Evolutionary conservation across 352 stramenopile species (phyloP).

Genomic region (Globisporangium okanoganense): DNA sequence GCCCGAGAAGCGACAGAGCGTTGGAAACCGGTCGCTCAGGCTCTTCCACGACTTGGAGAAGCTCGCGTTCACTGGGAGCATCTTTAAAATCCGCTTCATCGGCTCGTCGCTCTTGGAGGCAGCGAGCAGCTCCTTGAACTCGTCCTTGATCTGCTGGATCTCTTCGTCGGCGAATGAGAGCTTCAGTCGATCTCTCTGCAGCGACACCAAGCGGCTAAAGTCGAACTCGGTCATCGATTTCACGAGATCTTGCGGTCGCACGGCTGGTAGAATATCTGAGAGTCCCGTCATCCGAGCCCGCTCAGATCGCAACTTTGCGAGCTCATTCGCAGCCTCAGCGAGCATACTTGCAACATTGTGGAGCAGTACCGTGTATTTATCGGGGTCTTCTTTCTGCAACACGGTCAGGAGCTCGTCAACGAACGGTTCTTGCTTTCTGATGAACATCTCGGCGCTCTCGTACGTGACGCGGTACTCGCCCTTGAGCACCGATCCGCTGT

Average conservation of each 20-base stretch:
- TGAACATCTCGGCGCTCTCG: slow-evolving; percentile 14
- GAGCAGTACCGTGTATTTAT: neutral
- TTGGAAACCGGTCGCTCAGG: slow-evolving; percentile 3
- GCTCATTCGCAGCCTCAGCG: neutral
- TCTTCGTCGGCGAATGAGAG: neutral
- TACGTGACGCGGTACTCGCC: slow-evolving; percentile 14
- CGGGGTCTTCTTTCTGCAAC: neutral
- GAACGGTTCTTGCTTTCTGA: slow-evolving; percentile 5
- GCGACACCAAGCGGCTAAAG: slow-evolving; percentile 9
- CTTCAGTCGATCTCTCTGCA: slow-evolving; percentile 11
- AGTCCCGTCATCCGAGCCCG: slow-evolving; percentile 8
- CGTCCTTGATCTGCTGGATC: neutral
- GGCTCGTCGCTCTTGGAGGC: neutral
- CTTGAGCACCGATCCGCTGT: neutral
- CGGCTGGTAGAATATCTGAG: slow-evolving; percentile 10
- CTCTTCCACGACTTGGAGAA: slow-evolving; percentile 6
- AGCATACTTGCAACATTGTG: slow-evolving; percentile 7
- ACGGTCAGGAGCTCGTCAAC: neutral
- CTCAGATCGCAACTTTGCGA: slow-evolving; percentile 8
- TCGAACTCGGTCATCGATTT: slow-evolving; percentile 8
- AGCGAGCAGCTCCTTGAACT: slow-evolving; percentile 5
- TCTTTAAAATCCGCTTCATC: neutral
- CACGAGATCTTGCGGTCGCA: slow-evolving; percentile 10
- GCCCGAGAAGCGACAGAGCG: slow-evolving; percentile 7
- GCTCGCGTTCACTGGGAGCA: slow-evolving; percentile 5